Conservation (phyloP, 768 basidiomycete genomes). For the Amanita jacksonii region DNA sequence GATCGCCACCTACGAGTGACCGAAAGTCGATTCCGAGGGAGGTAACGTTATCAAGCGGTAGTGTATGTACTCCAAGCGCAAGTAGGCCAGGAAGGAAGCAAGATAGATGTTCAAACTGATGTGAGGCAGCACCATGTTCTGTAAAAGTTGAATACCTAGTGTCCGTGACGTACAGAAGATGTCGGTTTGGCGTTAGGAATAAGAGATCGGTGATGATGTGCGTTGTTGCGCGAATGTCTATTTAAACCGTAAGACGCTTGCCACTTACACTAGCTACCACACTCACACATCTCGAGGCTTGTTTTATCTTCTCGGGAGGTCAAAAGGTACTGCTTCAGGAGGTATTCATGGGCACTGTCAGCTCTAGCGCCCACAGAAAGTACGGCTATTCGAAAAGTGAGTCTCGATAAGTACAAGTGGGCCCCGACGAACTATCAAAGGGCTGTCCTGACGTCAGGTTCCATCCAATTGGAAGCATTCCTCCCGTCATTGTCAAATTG, state of each 20-base stretch:
- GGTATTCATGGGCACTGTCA: slow-evolving; percentile 73
- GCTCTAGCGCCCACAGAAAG: slow-evolving; percentile 57
- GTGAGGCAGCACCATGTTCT: slow-evolving; percentile 27
- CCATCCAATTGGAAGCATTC: slow-evolving; percentile 60
- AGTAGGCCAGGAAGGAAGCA: slow-evolving; percentile 74
- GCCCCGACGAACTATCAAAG: slow-evolving; percentile 31
- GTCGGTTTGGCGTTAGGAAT: slow-evolving; percentile 55
- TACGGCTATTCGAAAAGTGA: slow-evolving; percentile 20
- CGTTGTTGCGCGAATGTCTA: slow-evolving; percentile 54
- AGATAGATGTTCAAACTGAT: slow-evolving; percentile 62
- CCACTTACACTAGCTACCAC: not conserved
- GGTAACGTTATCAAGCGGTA: slow-evolving; percentile 46
- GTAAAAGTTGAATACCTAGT: slow-evolving; percentile 20
- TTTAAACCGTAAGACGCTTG: not conserved
- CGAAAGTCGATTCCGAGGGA: slow-evolving; percentile 36
- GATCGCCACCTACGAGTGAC: slow-evolving; percentile 28
- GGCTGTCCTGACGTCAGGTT: slow-evolving; percentile 38
- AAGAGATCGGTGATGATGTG: slow-evolving; percentile 55
- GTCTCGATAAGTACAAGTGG: slow-evolving; percentile 1
- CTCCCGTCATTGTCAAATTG: slow-evolving; percentile 36
- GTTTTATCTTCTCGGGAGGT: slow-evolving; percentile 51
- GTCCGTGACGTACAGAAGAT: slow-evolving; percentile 64
- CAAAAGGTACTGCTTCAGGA: slow-evolving; percentile 64
- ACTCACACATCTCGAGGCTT: slow-evolving; percentile 60
- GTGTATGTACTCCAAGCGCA: slow-evolving; percentile 56